Evolutionary conservation across 164 flowering plant genomes (phyloP).

Genomic region (Tinospora cordifolia): DNA sequence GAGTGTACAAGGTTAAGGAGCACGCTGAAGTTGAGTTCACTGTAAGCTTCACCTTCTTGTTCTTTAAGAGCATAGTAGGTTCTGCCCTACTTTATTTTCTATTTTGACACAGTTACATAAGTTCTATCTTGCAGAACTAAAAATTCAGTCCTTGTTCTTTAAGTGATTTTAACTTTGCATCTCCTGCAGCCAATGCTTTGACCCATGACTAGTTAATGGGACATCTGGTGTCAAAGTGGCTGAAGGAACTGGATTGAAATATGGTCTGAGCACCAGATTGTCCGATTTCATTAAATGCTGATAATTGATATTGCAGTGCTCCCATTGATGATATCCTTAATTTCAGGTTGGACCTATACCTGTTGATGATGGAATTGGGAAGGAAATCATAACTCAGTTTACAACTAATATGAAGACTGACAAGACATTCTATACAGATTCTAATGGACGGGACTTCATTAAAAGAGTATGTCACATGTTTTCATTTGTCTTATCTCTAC

Average conservation of each 20-base stretch:
- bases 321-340: conserved; percentile 3
- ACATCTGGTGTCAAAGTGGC: neutral
- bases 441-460: conserved; percentile 89
- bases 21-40: conserved; percentile 52
- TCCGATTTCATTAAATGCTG: neutral
- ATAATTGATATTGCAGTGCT: neutral
- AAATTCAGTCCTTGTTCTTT: neutral
- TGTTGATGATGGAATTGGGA: conserved; percentile 73
- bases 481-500: neutral
- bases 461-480: conserved; percentile 52
- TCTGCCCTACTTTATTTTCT: neutral
- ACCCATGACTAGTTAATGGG: neutral
- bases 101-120: neutral
- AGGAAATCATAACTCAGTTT: conserved; percentile 69
- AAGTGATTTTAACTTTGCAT: neutral
- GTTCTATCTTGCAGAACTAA: neutral
- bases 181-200: neutral
- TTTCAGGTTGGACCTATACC: conserved; percentile 36
- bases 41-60: conserved; percentile 28
- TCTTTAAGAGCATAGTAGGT: neutral
- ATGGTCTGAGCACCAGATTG: neutral
- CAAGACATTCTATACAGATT: conserved; percentile 82
- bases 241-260: neutral
- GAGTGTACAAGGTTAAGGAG: conserved; percentile 62
- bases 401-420: conserved; percentile 55